A percentile compares a stretch with the other conserved stretches of the same genome.
Conservation (phyloP, 2,329 filamentous ascomycete genomes). For the Cytospora leucostoma region DNA sequence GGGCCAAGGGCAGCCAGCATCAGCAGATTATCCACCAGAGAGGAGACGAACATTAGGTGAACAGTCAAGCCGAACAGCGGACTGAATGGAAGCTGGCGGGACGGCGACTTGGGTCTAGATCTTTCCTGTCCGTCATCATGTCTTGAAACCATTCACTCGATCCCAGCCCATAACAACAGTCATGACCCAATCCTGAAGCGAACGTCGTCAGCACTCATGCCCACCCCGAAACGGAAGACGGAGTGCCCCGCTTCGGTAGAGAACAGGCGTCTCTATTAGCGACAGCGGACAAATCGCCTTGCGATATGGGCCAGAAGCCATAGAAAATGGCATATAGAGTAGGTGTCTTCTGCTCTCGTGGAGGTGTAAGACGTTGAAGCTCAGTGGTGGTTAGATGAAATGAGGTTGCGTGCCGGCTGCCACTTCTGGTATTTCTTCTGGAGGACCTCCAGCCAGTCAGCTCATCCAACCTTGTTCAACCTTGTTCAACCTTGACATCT, state of each 20-base stretch:
- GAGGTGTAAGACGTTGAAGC: slow-evolving; percentile 4
- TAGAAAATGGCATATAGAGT: slow-evolving; percentile 2
- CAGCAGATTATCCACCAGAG: not conserved
- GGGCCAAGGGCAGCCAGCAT: not conserved
- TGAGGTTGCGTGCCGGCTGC: slow-evolving; percentile 12
- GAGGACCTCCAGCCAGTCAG: not conserved
- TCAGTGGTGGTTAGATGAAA: slow-evolving; percentile 20
- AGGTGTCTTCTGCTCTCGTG: slow-evolving; percentile 19
- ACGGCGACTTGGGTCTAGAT: not conserved
- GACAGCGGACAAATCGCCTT: slow-evolving; percentile 16
- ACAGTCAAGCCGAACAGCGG: not conserved
- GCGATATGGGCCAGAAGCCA: slow-evolving; percentile 1
- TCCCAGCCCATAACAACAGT: not conserved
- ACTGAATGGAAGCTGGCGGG: not conserved
- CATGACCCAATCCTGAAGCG: slow-evolving; percentile 4
- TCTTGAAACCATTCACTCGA: not conserved
- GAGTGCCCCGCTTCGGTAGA: slow-evolving; percentile 1
- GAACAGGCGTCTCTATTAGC: slow-evolving; percentile 1
- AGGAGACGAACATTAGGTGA: not conserved
- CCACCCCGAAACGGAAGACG: slow-evolving; percentile 3
- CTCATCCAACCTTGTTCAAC: not conserved
- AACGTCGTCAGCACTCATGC: slow-evolving; percentile 6
- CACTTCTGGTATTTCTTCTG: not conserved
- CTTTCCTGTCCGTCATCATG: slow-evolving; percentile 1
- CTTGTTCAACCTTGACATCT: not conserved